phyloP scores from a whole-genome alignment of 805 yeast species.

The Zygosaccharomyces gambellarensis region DNA sequence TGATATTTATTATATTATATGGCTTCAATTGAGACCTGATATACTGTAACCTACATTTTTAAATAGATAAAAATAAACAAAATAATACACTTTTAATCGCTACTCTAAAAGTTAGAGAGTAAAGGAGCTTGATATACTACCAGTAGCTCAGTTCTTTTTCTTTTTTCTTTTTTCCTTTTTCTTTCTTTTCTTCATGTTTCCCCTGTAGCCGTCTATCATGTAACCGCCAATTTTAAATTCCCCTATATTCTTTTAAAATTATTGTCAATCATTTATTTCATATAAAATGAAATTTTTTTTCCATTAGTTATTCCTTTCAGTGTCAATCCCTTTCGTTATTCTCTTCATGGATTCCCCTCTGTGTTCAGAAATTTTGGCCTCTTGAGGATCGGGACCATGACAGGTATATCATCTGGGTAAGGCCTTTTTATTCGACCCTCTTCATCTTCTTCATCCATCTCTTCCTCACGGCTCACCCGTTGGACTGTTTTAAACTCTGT shows the following conservation, averaged over 20 bases:
- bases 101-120: no score
- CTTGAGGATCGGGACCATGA: constrained; percentile 10
- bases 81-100: not conserved
- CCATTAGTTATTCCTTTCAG: not conserved
- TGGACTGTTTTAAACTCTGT: not conserved
- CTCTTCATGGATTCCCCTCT: constrained; percentile 6
- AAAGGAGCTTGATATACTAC: not conserved
- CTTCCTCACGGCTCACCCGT: not conserved
- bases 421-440: constrained; percentile 10
- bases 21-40: not conserved
- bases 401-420: constrained; percentile 15
- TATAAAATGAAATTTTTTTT: not conserved
- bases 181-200: not conserved
- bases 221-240: not conserved
- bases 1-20: not conserved
- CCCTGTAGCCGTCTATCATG: constrained; percentile 1
- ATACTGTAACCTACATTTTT: not conserved
- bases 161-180: not conserved
- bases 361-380: constrained; percentile 7
- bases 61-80: not conserved
- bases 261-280: not conserved
- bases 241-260: not conserved
- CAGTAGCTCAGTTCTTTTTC: not conserved
- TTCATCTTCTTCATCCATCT: constrained; percentile 10
- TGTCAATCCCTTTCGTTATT: not conserved